phyloP scores from a whole-genome alignment of 768 basidiomycete species.

The Trametes cubensis region DNA sequence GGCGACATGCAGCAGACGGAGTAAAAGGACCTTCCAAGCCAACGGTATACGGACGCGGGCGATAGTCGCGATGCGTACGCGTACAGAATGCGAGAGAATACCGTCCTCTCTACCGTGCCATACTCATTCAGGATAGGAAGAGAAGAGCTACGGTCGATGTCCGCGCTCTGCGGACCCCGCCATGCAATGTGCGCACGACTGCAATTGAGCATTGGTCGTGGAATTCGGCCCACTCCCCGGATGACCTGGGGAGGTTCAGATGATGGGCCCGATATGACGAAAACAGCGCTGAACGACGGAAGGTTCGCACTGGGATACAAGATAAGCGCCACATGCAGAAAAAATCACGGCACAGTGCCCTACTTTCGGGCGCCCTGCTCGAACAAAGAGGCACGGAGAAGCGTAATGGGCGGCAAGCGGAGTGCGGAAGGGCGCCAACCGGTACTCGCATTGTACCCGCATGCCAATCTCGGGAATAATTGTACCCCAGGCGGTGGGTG shows the following conservation, averaged over 20 bases:
- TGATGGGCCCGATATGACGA: conserved; percentile 19
- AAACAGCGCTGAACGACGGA: not conserved
- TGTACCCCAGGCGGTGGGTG: conserved; percentile 6
- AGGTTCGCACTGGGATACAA: not conserved
- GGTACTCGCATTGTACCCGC: conserved; percentile 12
- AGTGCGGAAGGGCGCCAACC: not conserved
- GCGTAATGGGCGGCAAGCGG: conserved; percentile 1
- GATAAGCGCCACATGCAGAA: not conserved
- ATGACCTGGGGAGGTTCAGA: not conserved
- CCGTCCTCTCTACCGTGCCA: too few species aligned
- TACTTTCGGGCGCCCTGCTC: not conserved
- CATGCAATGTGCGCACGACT: not conserved
- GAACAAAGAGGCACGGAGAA: conserved; percentile 5
- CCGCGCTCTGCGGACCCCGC: too few species aligned
- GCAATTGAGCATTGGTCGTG: not conserved
- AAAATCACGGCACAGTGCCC: not conserved
- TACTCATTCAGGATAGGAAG: too few species aligned
- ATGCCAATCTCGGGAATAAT: conserved; percentile 7
- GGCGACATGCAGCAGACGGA: too few species aligned
- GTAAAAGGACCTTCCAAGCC: too few species aligned
- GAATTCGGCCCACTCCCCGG: not conserved
- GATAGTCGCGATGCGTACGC: too few species aligned
- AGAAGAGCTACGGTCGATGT: too few species aligned
- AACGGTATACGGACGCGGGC: too few species aligned
- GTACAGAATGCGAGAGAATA: too few species aligned